phyloP scores from a whole-genome alignment of 306 rosid species.

The Quercus robur region DNA sequence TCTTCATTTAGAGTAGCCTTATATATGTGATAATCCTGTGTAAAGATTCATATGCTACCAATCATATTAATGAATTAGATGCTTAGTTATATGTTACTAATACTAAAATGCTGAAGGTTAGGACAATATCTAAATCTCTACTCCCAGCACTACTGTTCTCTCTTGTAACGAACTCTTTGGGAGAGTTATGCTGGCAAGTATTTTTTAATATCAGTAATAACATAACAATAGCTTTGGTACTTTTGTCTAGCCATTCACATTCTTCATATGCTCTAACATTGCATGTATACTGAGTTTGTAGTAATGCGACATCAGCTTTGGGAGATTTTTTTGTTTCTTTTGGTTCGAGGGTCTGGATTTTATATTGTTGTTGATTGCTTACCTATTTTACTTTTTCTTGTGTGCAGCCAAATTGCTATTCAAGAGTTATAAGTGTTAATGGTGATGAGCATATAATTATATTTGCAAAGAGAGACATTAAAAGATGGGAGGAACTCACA shows the following conservation, averaged over 20 bases:
- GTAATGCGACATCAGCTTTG: not conserved
- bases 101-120: not conserved
- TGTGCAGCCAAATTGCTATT: conserved; percentile 98
- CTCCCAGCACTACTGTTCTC: not conserved
- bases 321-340: not conserved
- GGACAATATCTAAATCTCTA: not conserved
- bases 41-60: not conserved
- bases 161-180: not conserved
- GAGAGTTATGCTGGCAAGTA: not conserved
- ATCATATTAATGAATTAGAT: not conserved
- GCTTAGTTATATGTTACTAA: conserved; percentile 4
- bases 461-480: conserved; percentile 95
- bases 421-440: conserved; percentile 83
- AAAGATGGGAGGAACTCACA: conserved; percentile 98
- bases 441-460: conserved; percentile 96
- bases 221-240: not conserved
- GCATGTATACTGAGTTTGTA: not conserved
- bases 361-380: conserved; percentile 9
- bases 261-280: not conserved
- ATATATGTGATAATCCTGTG: conserved; percentile 2
- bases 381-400: conserved; percentile 24
- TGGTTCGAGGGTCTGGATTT: not conserved
- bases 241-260: not conserved
- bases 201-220: not conserved
- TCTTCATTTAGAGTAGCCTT: conserved; percentile 3